Evolutionary conservation across 2,329 filamentous ascomycete species (phyloP), one percentile per base, ranked within the genome.

Genomic region (Leptographium flavum): DNA sequence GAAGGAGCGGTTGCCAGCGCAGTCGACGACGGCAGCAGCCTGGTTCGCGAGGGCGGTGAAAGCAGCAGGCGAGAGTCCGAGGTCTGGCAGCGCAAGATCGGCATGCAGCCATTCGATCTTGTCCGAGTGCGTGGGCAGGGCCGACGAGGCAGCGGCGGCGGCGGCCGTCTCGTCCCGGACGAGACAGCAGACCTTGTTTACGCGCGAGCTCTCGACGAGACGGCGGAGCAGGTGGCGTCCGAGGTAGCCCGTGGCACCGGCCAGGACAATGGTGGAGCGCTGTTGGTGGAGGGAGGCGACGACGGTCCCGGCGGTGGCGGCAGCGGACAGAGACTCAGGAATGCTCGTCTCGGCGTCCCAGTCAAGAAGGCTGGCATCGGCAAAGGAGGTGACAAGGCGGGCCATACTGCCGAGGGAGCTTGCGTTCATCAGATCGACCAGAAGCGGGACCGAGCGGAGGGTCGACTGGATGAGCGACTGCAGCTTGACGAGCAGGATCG

Each of bases 21-120:
- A 63, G 55, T 75, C 79, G 21, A 83, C 68, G 46, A 56, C 33
- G 37, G 38, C 42, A 36, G 56, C 46, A 2, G 49, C 48, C 2
- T 22, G 4, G 3, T 11, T 10, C n/a, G 47, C 49, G 22, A 57
- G 35, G 1, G 38, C 17, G 15, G 14, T 13, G 2, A 37, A 19
- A 4, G 45, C 25, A 23, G 17, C 27, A 11, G 46, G 38, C 4
- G 49, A 43, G 7, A 62, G 35, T 23, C 42, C 25, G 11, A 38
- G 23, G n/a, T 11, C 7, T 4, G 32, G 7, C 23, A 2, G 22
- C 5, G 31, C n/a, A 9, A 43, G 25, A 23, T 43, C 42, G 13
- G 27, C 11, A 1, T 3, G 1, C 7, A 32, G 3, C n/a, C n/a
- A 11, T 3, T 5, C 2, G 3, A 32, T 6, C 35, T 39, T 45